Evolutionary conservation across 768 basidiomycete species (phyloP), one percentile per base, ranked within the genome.

Genomic region (Boletus eberwhitei): DNA sequence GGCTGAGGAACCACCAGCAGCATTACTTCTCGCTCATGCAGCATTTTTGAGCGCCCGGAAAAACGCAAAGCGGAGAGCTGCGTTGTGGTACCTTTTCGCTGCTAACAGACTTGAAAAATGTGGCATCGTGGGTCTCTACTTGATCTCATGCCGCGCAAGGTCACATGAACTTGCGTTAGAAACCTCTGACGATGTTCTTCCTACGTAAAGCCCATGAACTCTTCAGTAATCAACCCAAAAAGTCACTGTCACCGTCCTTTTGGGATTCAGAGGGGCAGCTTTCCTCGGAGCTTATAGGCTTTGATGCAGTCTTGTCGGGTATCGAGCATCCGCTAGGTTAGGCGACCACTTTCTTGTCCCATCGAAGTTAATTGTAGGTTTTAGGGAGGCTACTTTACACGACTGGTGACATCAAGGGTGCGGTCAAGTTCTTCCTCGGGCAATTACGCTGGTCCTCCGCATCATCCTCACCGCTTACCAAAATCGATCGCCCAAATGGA

Each of bases 301-400:
- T 88, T 60, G 82, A 85, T 44, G 80, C 79, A 22, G 80, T 91
- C 38, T 72, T 85, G 51, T 79, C 87, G 42, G 85, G 85, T 8
- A 85, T 93, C 32, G 88, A 92, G 55, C 87, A 92, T 70, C 84
- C 90, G 16, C 71, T 93, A 59, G 91, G 90, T 86, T 66, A 34
- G 71, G 13, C 24, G 48, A 50, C 48, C 16, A 41, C 12, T 24
- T 37, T 38, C 45, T 17, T 39, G 50, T 58, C 44, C 42, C 48
- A 19, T 59, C 47, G 13, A 42, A 50, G 53, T 48, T 45, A 50
- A 55, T 22, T n/a, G 41, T 46, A 50, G 34, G 31, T 51, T 52
- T 31, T 50, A 92, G 96, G 92, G 34, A 79, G 95, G 38, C 73
- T 98, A 57, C 74, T 93, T 37, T 98, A 97, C 68, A 93, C 91